Base-by-base conservation (phyloP, 2,329 filamentous ascomycete species). In the Paraconiothyrium brasiliense region DNA sequence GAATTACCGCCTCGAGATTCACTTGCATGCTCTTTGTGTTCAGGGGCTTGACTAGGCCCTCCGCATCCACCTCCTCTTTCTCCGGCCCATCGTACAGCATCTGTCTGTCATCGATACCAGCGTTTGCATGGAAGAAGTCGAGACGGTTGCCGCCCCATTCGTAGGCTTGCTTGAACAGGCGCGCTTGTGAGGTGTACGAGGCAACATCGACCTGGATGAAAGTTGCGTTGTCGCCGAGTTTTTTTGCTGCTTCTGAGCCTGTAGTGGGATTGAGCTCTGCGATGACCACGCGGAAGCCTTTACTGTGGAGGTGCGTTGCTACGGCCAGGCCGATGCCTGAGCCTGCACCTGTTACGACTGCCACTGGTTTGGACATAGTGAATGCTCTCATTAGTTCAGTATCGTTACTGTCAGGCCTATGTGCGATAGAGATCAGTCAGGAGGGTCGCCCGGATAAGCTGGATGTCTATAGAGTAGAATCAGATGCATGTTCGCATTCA, bases 321-420 rank as follows among this genome's bases (percentile, higher is more conserved):
- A 82, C 69, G 11, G 76, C 78, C 20, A 82, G 77, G 47, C 81
- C 81, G 46, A 83, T 82, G 59, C 82, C 82, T 56, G 79, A 81
- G 49, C 76, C 79, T 22, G 76, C 81, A 22, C 81, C 82, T 20
- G 81, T 84, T 22, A 83, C 72, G n/a, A 84, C 76, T 7, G 79
- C 81, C 37, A 81, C 78, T 8, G 77, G 77, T 59, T 77, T 74
- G 20, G 72, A 71, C 78, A 80, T 80, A 34, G 7, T 22, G 30
- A 1, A 14, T 14, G 32, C 22, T n/a, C n/a, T 44, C 41, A 16
- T 56, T 4, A 6, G 32, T 30, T 39, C 47, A 16, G 50, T 16
- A 16, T 41, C 14, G 8, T 34, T 10, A 8, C n/a, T 35, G 7
- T 6, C 22, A 30, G 16, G 27, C 7, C 44, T n/a, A n/a, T 35